A percentile compares a stretch with the other conserved stretches of the same genome.
phyloP scores from a whole-genome alignment of 352 stramenopile species.

The Globisporangium megalacanthum region DNA sequence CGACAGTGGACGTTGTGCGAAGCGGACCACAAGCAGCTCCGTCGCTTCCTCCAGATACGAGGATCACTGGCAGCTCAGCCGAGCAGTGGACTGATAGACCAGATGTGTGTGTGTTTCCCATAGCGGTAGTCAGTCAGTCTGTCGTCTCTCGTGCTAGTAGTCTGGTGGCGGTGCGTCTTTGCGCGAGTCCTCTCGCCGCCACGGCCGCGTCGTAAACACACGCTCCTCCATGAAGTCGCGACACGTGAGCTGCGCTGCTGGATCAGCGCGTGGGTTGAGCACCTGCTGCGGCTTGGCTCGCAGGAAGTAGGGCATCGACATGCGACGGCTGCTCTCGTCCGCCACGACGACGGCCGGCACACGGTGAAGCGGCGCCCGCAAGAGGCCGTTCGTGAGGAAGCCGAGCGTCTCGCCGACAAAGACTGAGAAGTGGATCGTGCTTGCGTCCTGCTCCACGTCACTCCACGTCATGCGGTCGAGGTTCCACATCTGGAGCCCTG shows the following conservation, averaged over 20 bases:
- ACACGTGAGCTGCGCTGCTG: slow-evolving; percentile 41
- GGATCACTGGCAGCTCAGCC: background rate
- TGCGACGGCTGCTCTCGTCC: slow-evolving; percentile 52
- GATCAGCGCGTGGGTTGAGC: slow-evolving; percentile 46
- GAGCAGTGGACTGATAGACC: background rate
- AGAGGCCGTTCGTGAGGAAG: slow-evolving; percentile 66
- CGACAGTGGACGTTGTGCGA: background rate
- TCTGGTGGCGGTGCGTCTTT: slow-evolving; percentile 35
- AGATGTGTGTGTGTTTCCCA: background rate
- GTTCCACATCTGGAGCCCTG: slow-evolving; percentile 84
- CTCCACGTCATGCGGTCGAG: slow-evolving; percentile 78
- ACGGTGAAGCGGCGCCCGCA: slow-evolving; percentile 67
- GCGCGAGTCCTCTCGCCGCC: slow-evolving; percentile 44
- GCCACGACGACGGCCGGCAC: slow-evolving; percentile 63
- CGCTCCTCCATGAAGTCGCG: slow-evolving; percentile 83
- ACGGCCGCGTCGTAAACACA: slow-evolving; percentile 75
- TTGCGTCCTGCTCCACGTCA: slow-evolving; percentile 63
- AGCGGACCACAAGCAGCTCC: no score
- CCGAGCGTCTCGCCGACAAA: slow-evolving; percentile 78
- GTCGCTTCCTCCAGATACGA: no score
- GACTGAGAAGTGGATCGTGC: slow-evolving; percentile 63
- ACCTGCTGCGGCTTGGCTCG: slow-evolving; percentile 44
- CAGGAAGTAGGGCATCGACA: slow-evolving; percentile 87
- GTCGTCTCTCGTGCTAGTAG: slow-evolving; percentile 25
- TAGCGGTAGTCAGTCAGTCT: no score